Evolutionary conservation across 2,329 filamentous ascomycete genomes (phyloP).

Genomic region (Didymella keratinophila): DNA sequence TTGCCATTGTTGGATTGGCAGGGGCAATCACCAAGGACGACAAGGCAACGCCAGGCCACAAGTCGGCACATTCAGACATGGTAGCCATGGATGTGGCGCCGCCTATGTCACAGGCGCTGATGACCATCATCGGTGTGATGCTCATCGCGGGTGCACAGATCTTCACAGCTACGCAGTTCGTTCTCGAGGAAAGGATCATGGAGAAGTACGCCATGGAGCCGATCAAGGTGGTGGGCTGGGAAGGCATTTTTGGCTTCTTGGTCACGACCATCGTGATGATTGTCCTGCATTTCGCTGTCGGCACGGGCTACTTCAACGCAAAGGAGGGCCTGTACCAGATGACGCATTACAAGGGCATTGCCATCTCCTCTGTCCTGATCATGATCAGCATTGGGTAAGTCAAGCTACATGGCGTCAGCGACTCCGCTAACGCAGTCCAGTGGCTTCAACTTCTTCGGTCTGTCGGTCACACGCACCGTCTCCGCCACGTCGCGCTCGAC

Average conservation of each 20-base stretch:
- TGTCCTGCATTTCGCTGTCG: slow-evolving; percentile 78
- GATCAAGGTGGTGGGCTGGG: slow-evolving; percentile 92
- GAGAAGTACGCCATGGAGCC: slow-evolving; percentile 81
- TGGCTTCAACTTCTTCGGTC: slow-evolving; percentile 98
- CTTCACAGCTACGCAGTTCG: slow-evolving; percentile 96
- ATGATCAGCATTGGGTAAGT: slow-evolving; percentile 97
- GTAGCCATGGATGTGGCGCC: slow-evolving; percentile 35
- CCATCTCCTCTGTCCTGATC: slow-evolving; percentile 82
- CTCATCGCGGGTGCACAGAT: slow-evolving; percentile 94
- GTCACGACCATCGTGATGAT: slow-evolving; percentile 83
- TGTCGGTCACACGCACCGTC: slow-evolving; percentile 88
- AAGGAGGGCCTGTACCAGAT: slow-evolving; percentile 85
- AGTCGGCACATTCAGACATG: slow-evolving; percentile 32
- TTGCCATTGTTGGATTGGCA: slow-evolving; percentile 87
- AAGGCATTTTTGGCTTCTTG: slow-evolving; percentile 87
- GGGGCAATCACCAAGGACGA: slow-evolving; percentile 80
- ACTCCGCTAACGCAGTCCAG: slow-evolving; percentile 55
- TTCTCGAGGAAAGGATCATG: slow-evolving; percentile 92
- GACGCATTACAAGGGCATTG: slow-evolving; percentile 72
- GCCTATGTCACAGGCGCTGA: slow-evolving; percentile 62
- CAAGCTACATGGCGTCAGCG: neutral
- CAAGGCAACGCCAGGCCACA: slow-evolving; percentile 55
- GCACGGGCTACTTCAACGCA: slow-evolving; percentile 89
- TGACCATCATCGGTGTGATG: slow-evolving; percentile 81
- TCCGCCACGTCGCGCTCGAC: slow-evolving; percentile 93